Percentiles rank a stretch among this genome's conserved stretches.
These are phyloP conservation scores for Schizopora paradoxa DNA, from an alignment of 1,284 basidiomycete genomes.

Conservation along the genomic window DNA sequence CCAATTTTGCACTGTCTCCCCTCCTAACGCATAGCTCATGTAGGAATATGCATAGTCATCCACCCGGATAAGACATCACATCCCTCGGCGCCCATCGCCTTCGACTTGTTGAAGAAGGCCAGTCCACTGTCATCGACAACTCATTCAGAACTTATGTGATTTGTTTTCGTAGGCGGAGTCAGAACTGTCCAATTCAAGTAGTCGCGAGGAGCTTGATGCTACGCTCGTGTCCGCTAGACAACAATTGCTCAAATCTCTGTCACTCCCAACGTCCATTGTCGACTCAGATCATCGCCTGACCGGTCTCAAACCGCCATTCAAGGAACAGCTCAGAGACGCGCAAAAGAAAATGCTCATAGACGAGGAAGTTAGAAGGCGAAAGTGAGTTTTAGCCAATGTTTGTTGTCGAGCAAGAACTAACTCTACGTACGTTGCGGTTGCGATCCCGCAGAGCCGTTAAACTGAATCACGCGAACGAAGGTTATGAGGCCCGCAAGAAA, in stretches of 20 bases:
- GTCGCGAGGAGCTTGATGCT: slow-evolving; percentile 74
- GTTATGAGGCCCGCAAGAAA: slow-evolving; percentile 76
- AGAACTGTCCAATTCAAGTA: slow-evolving; percentile 67
- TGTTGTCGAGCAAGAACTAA: not conserved
- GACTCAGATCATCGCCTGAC: slow-evolving; percentile 53
- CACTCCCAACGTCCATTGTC: slow-evolving; percentile 50
- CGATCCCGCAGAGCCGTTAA: slow-evolving; percentile 60
- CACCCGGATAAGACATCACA: slow-evolving; percentile 83
- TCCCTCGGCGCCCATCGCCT: slow-evolving; percentile 74
- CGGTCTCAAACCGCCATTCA: slow-evolving; percentile 56
- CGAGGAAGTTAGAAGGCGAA: slow-evolving; percentile 72
- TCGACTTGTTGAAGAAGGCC: slow-evolving; percentile 81
- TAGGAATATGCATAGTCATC: slow-evolving; percentile 61
- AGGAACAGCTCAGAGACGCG: slow-evolving; percentile 54
- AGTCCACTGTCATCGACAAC: slow-evolving; percentile 11
- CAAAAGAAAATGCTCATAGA: slow-evolving; percentile 78
- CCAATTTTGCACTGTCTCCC: slow-evolving; percentile 9
- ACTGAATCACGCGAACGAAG: slow-evolving; percentile 83
- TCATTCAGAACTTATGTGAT: not conserved
- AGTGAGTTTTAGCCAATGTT: slow-evolving; percentile 40
- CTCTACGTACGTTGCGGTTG: slow-evolving; percentile 3
- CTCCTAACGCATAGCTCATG: slow-evolving; percentile 5
- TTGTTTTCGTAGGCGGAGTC: slow-evolving; percentile 59
- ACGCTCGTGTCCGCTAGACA: slow-evolving; percentile 66
- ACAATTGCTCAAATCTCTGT: slow-evolving; percentile 52